Evolutionary conservation across 768 basidiomycete genomes (phyloP).

Genomic region (Fomitopsis pulvina): DNA sequence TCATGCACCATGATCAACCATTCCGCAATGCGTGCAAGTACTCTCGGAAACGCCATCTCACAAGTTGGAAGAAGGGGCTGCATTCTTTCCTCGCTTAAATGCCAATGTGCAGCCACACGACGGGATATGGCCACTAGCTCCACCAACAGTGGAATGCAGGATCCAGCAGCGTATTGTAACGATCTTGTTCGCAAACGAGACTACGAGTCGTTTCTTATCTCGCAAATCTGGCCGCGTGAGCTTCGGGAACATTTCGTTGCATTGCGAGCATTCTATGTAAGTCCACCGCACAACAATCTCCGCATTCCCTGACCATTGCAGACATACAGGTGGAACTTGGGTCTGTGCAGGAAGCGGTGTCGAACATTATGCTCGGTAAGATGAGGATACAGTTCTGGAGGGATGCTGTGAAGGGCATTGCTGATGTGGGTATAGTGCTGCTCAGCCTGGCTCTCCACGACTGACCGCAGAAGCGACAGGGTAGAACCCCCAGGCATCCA

Average conservation of each 20-base stretch:
- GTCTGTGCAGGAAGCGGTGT: conserved; percentile 68
- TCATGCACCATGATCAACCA: no score
- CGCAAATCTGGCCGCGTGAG: conserved; percentile 66
- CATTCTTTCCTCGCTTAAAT: no score
- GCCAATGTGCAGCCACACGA: neutral
- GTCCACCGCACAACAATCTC: neutral
- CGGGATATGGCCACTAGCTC: neutral
- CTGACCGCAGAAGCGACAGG: conserved; percentile 32
- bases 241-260: conserved; percentile 66
- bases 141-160: conserved; percentile 10
- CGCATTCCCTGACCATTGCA: conserved; percentile 3
- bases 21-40: no score
- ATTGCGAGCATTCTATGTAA: conserved; percentile 75
- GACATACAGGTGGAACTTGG: conserved; percentile 63
- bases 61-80: no score
- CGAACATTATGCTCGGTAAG: conserved; percentile 67
- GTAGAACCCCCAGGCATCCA: conserved; percentile 73
- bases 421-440: conserved; percentile 40
- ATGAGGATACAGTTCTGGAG: conserved; percentile 88
- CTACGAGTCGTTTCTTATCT: conserved; percentile 71
- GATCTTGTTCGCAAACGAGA: conserved; percentile 72
- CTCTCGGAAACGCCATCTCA: no score
- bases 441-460: neutral
- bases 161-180: conserved; percentile 55
- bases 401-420: conserved; percentile 65